These are phyloP conservation scores for Colletotrichum noveboracense DNA, from an alignment of 2,329 filamentous ascomycete species.

Conservation along the genomic window DNA sequence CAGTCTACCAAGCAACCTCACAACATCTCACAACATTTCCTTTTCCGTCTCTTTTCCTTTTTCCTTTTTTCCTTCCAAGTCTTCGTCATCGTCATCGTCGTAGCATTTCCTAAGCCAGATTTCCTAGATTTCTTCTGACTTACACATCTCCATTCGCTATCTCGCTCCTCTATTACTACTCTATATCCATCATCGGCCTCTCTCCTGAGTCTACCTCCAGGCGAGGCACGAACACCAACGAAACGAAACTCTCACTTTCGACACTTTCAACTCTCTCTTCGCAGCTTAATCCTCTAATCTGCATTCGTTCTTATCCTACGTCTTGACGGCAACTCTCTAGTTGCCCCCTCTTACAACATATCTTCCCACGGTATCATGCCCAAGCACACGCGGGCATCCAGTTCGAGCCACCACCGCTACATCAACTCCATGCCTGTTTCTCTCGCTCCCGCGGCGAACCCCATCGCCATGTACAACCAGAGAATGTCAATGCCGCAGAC, in stretches of 20 bases:
- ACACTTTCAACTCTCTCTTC: not conserved
- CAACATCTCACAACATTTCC: constrained; percentile 25
- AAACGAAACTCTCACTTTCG: constrained; percentile 10
- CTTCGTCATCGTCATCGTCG: constrained; percentile 3
- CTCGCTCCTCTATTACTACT: not conserved
- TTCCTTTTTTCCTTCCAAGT: constrained; percentile 20
- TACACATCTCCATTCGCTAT: constrained; percentile 6
- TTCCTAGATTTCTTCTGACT: constrained; percentile 7
- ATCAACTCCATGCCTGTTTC: constrained; percentile 42
- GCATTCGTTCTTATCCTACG: constrained; percentile 16
- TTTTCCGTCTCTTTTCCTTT: constrained; percentile 27
- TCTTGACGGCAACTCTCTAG: constrained; percentile 15
- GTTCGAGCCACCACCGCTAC: constrained; percentile 39
- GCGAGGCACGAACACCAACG: constrained; percentile 1
- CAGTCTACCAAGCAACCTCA: constrained; percentile 23
- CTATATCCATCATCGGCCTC: not conserved
- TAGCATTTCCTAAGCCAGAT: constrained; percentile 20
- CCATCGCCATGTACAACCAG: constrained; percentile 46
- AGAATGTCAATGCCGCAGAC: constrained; percentile 42
- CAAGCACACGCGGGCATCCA: constrained; percentile 48
- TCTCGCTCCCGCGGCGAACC: constrained; percentile 40
- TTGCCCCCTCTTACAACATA: constrained; percentile 20
- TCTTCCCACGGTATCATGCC: constrained; percentile 43
- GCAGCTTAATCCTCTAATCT: constrained; percentile 22
- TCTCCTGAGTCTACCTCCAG: constrained; percentile 17